Conservation (phyloP, 805 yeast genomes). For the Starmerella sirachaensis region DNA sequence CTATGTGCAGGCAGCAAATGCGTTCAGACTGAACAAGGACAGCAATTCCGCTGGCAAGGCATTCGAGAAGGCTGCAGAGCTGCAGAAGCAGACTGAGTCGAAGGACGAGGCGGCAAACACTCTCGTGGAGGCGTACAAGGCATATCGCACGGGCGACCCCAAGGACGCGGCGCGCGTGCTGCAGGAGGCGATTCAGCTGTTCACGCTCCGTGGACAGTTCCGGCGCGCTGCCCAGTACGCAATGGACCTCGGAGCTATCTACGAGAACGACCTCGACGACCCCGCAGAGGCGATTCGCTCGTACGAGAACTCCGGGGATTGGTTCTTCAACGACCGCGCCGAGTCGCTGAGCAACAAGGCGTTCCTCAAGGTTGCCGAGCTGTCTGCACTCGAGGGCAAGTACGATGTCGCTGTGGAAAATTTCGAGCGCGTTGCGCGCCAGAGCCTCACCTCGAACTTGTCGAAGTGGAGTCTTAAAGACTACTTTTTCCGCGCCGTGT, state of each 20-base stretch:
- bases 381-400: constrained; percentile 64
- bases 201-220: constrained; percentile 85
- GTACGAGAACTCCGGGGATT: constrained; percentile 90
- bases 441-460: constrained; percentile 57
- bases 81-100: constrained; percentile 60
- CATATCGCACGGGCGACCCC: constrained; percentile 64
- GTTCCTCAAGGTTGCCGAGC: constrained; percentile 77
- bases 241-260: constrained; percentile 77
- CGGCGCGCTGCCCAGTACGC: constrained; percentile 92
- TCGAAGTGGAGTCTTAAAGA: constrained; percentile 90
- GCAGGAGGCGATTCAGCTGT: constrained; percentile 65
- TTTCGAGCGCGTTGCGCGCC: constrained; percentile 68
- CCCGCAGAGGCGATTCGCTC: constrained; percentile 55
- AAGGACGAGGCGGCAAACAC: constrained; percentile 89
- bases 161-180: constrained; percentile 65
- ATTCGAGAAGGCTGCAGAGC: constrained; percentile 74
- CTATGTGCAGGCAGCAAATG: constrained; percentile 87
- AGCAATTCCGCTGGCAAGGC: constrained; percentile 61
- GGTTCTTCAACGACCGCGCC: constrained; percentile 89
- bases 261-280: constrained; percentile 65
- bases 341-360: constrained; percentile 83
- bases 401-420: constrained; percentile 63
- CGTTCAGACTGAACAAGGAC: constrained; percentile 65
- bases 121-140: constrained; percentile 79
- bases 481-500: constrained; percentile 69